These are phyloP conservation scores for Cercophora scortea DNA, from an alignment of 495 filamentous ascomycete genomes.

Conservation along the genomic window DNA sequence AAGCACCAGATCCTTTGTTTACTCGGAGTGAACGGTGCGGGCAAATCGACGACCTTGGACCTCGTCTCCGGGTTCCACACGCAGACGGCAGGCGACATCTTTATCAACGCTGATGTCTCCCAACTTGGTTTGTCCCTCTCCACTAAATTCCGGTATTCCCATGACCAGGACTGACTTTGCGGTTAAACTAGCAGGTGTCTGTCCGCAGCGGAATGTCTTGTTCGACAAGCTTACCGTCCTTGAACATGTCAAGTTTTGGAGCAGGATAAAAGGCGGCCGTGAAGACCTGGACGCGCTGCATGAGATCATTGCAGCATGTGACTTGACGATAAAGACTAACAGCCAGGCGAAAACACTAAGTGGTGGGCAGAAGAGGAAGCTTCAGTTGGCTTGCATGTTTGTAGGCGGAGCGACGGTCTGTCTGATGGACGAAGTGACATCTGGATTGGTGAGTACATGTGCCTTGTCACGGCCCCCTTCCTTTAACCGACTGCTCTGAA, in stretches of 20 bases:
- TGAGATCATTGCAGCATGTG: slow-evolving; percentile 55
- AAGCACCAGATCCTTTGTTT: slow-evolving; percentile 70
- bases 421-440: slow-evolving; percentile 76
- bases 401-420: slow-evolving; percentile 72
- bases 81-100: slow-evolving; percentile 58
- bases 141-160: no score
- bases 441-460: slow-evolving; percentile 43
- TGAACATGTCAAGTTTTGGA: slow-evolving; percentile 71
- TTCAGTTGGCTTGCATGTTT: slow-evolving; percentile 84
- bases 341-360: slow-evolving; percentile 58
- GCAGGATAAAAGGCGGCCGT: slow-evolving; percentile 52
- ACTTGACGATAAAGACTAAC: slow-evolving; percentile 56
- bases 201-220: slow-evolving; percentile 76
- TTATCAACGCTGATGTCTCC: slow-evolving; percentile 41
- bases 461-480: no score
- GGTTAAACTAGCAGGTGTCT: slow-evolving; percentile 14
- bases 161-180: no score
- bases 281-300: slow-evolving; percentile 45
- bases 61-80: slow-evolving; percentile 66
- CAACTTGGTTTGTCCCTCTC: slow-evolving; percentile 34
- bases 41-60: slow-evolving; percentile 78
- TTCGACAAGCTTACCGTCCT: slow-evolving; percentile 71
- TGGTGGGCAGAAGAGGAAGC: slow-evolving; percentile 77
- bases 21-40: slow-evolving; percentile 74
- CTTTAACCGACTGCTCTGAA: no score